Evolutionary conservation across 1,284 basidiomycete species (phyloP), one percentile per base, ranked within the genome.

Genomic region (Ceratobasidium theobromae): DNA sequence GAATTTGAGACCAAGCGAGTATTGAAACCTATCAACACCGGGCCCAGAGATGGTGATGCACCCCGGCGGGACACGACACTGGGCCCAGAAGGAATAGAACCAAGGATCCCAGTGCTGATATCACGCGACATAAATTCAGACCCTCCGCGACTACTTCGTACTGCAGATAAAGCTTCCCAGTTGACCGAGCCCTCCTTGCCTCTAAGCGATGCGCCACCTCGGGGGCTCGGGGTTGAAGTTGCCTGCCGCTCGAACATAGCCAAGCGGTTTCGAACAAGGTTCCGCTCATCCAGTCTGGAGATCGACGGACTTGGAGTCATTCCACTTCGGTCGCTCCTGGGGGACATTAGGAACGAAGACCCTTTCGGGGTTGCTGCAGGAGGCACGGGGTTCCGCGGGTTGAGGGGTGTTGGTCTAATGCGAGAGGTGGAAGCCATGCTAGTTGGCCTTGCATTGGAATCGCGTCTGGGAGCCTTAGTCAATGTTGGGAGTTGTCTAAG

Each of bases 81-180:
- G n/a, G n/a, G n/a, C n/a, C n/a, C n/a, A n/a, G n/a, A n/a, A n/a
- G n/a, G n/a, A n/a, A n/a, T n/a, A n/a, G n/a, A n/a, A n/a, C n/a
- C n/a, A n/a, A n/a, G n/a, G n/a, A n/a, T n/a, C n/a, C n/a, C n/a
- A n/a, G n/a, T n/a, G n/a, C n/a, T 38, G 35, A 8, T 38, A 8
- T 8, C 35, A 8, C 9, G 9, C 35, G 9, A 16, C 9, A 8
- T 38, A 16, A 40, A 21, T n/a, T 32, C 45, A 18, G 46, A 49
- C 14, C 57, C 32, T 25, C 14, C 12, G 18, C 23, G 45, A n/a
- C 21, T 16, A 23, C 33, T 46, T 28, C 46, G 23, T 3, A 62
- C 58, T 46, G 49, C 33, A 33, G 30, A 14, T 41, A 62, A 51
- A n/a, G 48, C 58, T n/a, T 62, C 58, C 58, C 58, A 62, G 18